A percentile compares a stretch with the other conserved stretches of the same genome.
phyloP scores from a whole-genome alignment of 495 filamentous ascomycete species.

The Cercophora sp. region DNA sequence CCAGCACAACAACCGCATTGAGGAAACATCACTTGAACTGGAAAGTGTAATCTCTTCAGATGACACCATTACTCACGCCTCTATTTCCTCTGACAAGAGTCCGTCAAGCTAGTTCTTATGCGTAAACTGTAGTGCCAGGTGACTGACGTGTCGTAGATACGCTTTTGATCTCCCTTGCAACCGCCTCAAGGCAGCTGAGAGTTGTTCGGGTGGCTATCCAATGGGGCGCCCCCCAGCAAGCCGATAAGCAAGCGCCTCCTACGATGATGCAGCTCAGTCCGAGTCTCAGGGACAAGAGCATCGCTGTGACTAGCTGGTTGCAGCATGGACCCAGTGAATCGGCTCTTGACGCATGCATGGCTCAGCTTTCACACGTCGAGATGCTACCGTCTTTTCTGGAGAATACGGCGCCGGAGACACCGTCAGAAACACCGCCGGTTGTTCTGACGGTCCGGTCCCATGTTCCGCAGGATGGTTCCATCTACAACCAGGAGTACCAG shows the following conservation, averaged over 20 bases:
- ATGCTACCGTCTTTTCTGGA: conserved; percentile 59
- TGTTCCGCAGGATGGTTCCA: conserved; percentile 46
- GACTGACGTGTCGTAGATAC: conserved; percentile 34
- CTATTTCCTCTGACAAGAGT: conserved; percentile 71
- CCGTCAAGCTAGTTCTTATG: conserved; percentile 1
- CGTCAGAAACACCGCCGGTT: conserved; percentile 46
- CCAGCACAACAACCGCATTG: conserved; percentile 64
- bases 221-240: conserved; percentile 41
- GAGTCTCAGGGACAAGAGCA: conserved; percentile 44
- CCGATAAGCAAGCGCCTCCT: conserved; percentile 36
- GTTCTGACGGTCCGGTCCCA: conserved; percentile 71
- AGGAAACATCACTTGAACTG: conserved; percentile 62
- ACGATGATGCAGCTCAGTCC: conserved; percentile 35
- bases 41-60: conserved; percentile 65
- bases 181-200: conserved; percentile 61
- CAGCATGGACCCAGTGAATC: conserved; percentile 39
- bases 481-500: conserved; percentile 56
- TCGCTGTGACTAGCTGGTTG: conserved; percentile 49
- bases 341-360: conserved; percentile 49
- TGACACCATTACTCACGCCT: conserved; percentile 73
- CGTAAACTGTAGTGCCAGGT: too few relatives aligned
- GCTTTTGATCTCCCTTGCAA: conserved; percentile 62
- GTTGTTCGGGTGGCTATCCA: conserved; percentile 57
- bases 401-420: conserved; percentile 25
- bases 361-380: conserved; percentile 61